Evolutionary conservation across 441 rosid genomes (phyloP).

Genomic region (Isatis lusitanica): DNA sequence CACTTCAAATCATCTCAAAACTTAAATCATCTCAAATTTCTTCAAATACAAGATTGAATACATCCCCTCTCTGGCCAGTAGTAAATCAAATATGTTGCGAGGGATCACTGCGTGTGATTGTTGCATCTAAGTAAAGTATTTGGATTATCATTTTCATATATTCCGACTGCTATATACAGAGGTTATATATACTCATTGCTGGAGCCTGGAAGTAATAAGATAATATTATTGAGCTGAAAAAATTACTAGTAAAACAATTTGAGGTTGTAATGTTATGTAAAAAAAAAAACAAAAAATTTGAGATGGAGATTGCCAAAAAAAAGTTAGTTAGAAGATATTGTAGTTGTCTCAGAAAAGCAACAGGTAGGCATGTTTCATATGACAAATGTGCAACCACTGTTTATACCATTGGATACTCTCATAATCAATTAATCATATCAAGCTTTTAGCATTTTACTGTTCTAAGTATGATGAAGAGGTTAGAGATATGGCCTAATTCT

Average conservation of each 20-base stretch:
- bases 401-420: background rate
- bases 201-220: background rate
- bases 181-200: background rate
- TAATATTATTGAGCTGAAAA: background rate
- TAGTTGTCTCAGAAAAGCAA: background rate
- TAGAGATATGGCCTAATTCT: background rate
- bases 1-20: too few relatives aligned
- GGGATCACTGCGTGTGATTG: background rate
- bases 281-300: too few relatives aligned
- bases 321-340: background rate
- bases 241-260: too few relatives aligned
- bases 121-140: background rate
- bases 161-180: background rate
- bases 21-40: too few relatives aligned
- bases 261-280: too few relatives aligned
- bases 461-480: background rate
- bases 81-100: background rate
- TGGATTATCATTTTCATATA: background rate
- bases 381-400: background rate
- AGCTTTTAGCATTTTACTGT: background rate
- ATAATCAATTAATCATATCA: too few relatives aligned
- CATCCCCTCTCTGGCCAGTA: background rate
- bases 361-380: background rate
- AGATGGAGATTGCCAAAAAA: too few relatives aligned
- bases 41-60: too few relatives aligned